Evolutionary conservation across 352 stramenopile species (phyloP), one percentile per base, ranked within the genome.

Genomic region (Phytopythium litorale): DNA sequence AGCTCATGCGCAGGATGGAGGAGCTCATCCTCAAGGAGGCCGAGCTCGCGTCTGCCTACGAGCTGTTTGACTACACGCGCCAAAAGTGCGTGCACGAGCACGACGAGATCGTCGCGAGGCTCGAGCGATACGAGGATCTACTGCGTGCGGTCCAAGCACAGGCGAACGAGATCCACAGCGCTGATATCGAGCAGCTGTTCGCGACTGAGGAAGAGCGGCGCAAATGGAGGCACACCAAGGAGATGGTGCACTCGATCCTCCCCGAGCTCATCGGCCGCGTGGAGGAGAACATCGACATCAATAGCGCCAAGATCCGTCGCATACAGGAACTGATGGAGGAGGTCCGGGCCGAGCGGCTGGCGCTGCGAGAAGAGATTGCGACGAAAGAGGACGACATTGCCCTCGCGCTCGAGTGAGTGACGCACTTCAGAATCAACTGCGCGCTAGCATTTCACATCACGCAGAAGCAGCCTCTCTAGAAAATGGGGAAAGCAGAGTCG

Each of bases 241-340:
- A 73, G 12, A 89, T 90, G 77, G 77, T 92, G 35, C 57, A 74
- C 15, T 55, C 60, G 7, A 72, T 78, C 16, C 59, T 92, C 3
- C 83, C 83, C 0, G 68, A 87, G 60, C 67, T 89, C 1, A 63
- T 92, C 15, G 52, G 46, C 19, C 68, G 70, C 9, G 65, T 92
- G 13, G 76, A 89, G 63, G 71, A 89, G 25, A 85, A 73, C 46
- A 89, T 92, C n/a, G 75, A 84, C 43, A 35, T 78, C 28, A 88
- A 92, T 63, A 82, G 72, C 50, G 68, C 61, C 18, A 89, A 87
- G 57, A 79, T 84, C 35, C 75, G 73, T 23, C 63, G 75, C n/a
- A 76, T 92, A 35, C 73, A 84, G 19, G 65, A 84, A n/a, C 73
- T 78, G 32, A 72, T 89, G 58, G 77, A 88, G 21, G 55, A 78